Conservation (phyloP, 495 filamentous ascomycete genomes). For the Hyphodiscus hymeniophilus region DNA sequence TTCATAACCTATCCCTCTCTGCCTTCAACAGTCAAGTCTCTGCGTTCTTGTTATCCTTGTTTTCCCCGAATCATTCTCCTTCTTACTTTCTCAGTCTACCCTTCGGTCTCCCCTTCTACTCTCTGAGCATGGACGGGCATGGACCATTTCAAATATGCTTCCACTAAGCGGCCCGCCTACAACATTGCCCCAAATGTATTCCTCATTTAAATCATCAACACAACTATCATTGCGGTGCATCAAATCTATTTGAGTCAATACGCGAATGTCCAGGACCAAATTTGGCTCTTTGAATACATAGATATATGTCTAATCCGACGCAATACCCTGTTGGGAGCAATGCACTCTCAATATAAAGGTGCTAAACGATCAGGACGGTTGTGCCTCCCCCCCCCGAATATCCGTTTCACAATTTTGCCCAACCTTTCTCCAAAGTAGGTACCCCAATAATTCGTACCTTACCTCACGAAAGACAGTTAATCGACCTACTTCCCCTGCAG, state of each 20-base stretch:
- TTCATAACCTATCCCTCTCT: too few species aligned
- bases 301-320: constrained; percentile 5
- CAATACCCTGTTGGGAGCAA: constrained; percentile 4
- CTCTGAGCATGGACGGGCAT: too few species aligned
- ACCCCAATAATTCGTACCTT: constrained; percentile 48
- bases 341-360: constrained; percentile 20
- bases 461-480: constrained; percentile 45
- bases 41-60: too few species aligned
- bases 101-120: too few species aligned
- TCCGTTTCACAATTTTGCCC: neutral
- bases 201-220: too few species aligned
- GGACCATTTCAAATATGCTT: too few species aligned
- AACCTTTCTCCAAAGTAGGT: neutral
- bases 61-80: too few species aligned
- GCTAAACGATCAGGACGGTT: constrained; percentile 29
- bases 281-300: constrained; percentile 29
- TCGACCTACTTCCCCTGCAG: constrained; percentile 38
- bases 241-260: constrained; percentile 35
- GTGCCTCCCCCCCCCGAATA: too few species aligned
- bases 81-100: too few species aligned
- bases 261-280: constrained; percentile 39
- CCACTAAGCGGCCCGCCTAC: too few species aligned
- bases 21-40: too few species aligned
- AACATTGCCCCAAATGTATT: too few species aligned
- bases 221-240: neutral